Conservation (phyloP, 2,329 filamentous ascomycete species). For the Claviceps maximensis region DNA sequence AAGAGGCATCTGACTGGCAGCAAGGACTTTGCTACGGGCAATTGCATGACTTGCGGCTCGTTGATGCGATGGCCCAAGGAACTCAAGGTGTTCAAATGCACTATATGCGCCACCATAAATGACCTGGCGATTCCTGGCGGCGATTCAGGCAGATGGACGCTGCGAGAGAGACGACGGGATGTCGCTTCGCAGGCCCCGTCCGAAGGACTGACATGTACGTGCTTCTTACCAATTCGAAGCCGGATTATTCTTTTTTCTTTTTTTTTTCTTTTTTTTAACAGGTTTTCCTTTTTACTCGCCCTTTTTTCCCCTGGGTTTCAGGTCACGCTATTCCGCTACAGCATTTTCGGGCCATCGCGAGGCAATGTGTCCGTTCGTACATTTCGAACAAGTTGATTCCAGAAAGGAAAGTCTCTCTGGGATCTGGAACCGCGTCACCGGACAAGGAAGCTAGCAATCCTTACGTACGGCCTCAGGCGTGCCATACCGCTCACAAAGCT, state of each 20-base stretch:
- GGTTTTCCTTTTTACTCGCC: not conserved
- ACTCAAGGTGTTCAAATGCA: constrained; percentile 64
- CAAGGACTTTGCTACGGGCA: constrained; percentile 53
- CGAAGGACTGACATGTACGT: constrained; percentile 3
- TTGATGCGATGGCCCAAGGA: constrained; percentile 67
- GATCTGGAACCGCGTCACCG: not conserved
- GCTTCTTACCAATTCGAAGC: not conserved
- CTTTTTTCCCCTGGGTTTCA: constrained; percentile 3
- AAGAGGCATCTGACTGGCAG: constrained; percentile 22
- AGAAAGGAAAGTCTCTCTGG: not conserved
- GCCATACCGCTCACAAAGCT: not conserved
- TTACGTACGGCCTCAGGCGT: not conserved
- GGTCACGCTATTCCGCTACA: constrained; percentile 20
- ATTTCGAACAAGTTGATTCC: constrained; percentile 15
- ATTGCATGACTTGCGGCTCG: constrained; percentile 77
- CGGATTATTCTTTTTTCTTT: not conserved
- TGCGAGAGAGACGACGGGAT: constrained; percentile 3
- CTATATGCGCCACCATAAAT: constrained; percentile 74
- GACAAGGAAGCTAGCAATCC: not conserved
- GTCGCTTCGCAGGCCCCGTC: not conserved
- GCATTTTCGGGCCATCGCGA: constrained; percentile 20
- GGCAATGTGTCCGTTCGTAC: constrained; percentile 21
- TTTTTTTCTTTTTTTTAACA: not conserved
- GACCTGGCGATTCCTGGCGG: constrained; percentile 38
- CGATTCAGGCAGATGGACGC: constrained; percentile 5